phyloP scores from a whole-genome alignment of 768 basidiomycete genomes.

The Lyophyllum decastes region DNA sequence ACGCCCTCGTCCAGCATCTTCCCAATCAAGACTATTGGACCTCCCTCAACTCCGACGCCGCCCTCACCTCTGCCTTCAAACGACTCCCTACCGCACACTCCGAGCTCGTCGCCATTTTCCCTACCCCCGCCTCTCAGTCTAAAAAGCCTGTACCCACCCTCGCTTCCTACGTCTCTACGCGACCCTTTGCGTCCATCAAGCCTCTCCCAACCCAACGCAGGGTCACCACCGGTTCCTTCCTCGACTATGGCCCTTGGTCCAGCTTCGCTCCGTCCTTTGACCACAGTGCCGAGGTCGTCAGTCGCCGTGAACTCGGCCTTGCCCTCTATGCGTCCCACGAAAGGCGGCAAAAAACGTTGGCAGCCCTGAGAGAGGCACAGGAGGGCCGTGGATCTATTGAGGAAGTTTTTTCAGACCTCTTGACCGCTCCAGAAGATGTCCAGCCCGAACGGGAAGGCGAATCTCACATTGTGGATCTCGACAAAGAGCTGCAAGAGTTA shows the following conservation, averaged over 20 bases:
- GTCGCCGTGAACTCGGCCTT: constrained; percentile 60
- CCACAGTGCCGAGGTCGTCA: constrained; percentile 74
- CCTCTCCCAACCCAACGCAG: constrained; percentile 51
- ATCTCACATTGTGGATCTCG: constrained; percentile 29
- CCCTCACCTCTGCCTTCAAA: constrained; percentile 42
- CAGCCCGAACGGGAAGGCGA: neutral
- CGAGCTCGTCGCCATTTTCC: constrained; percentile 75
- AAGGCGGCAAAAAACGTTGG: constrained; percentile 33
- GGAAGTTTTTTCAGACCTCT: constrained; percentile 22
- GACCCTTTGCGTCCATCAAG: constrained; percentile 39
- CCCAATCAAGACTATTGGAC: constrained; percentile 81
- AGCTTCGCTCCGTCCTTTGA: constrained; percentile 82
- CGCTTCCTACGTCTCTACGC: constrained; percentile 54
- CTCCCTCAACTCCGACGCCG: constrained; percentile 55
- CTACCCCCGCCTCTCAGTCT: constrained; percentile 51
- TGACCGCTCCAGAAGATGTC: neutral
- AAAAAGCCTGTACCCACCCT: constrained; percentile 46
- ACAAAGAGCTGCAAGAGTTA: constrained; percentile 50
- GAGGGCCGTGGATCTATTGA: constrained; percentile 27
- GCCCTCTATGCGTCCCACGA: constrained; percentile 53
- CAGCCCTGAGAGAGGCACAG: constrained; percentile 25
- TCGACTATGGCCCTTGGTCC: constrained; percentile 77
- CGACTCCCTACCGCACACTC: constrained; percentile 64
- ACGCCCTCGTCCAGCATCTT: constrained; percentile 79
- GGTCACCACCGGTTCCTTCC: constrained; percentile 64